phyloP scores from a whole-genome alignment of 2,329 filamentous ascomycete species.

The Fusarium tricinctum region DNA sequence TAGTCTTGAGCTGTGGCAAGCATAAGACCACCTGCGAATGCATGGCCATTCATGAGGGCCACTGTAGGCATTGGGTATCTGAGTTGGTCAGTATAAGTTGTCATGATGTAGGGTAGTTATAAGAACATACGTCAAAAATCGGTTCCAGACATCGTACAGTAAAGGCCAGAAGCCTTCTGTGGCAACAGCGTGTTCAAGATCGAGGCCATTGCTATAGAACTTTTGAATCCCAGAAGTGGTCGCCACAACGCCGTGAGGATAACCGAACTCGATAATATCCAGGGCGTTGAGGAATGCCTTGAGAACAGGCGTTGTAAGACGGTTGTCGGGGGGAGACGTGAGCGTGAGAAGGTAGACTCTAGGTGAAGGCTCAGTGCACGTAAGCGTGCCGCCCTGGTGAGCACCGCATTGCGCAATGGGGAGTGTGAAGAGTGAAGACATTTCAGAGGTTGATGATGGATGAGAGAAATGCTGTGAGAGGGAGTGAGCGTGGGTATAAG shows the following conservation, averaged over 20 bases:
- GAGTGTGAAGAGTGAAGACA: conserved; percentile 59
- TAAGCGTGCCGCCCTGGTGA: conserved; percentile 69
- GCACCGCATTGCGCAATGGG: conserved; percentile 65
- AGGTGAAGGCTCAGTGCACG: conserved; percentile 71
- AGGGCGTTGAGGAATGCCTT: conserved; percentile 77
- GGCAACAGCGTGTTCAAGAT: conserved; percentile 74
- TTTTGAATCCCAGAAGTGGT: conserved; percentile 82
- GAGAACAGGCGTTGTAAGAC: conserved; percentile 78
- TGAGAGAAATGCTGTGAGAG: conserved; percentile 1
- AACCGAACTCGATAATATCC: conserved; percentile 78
- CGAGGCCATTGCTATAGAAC: conserved; percentile 88
- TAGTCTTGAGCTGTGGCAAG: conserved; percentile 87
- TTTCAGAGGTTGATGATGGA: conserved; percentile 8
- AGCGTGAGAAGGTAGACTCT: conserved; percentile 81
- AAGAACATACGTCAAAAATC: conserved; percentile 61
- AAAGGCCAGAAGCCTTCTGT: conserved; percentile 73
- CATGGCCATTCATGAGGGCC: conserved; percentile 83
- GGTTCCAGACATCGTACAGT: conserved; percentile 75
- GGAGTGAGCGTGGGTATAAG: conserved; percentile 8
- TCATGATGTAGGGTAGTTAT: not conserved
- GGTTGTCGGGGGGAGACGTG: conserved; percentile 79
- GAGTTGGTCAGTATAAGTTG: not conserved
- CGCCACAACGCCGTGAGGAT: conserved; percentile 79
- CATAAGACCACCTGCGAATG: conserved; percentile 87
- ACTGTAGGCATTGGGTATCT: conserved; percentile 85